These are phyloP conservation scores for Trifolium dubium DNA, from an alignment of 306 rosid species.

Conservation along the genomic window DNA sequence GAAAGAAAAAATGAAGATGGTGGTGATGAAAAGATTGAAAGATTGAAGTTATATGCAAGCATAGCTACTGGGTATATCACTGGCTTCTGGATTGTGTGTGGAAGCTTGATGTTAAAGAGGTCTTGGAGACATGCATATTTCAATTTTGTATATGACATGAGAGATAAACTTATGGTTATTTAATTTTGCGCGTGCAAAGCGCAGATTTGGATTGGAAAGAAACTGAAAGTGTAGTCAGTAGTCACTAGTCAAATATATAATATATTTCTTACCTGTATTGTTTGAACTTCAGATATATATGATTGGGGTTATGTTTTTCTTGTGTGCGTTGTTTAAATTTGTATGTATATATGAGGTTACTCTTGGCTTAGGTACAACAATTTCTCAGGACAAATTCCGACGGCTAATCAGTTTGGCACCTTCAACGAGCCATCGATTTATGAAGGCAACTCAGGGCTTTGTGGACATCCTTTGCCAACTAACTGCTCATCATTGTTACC, in stretches of 20 bases:
- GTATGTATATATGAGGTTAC: too few species aligned
- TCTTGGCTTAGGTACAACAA: not conserved
- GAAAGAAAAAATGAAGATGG: conserved; percentile 8
- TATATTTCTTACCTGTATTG: too few species aligned
- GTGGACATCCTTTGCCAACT: not conserved
- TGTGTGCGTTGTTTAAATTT: not conserved
- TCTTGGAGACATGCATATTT: conserved; percentile 42
- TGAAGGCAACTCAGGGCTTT: not conserved
- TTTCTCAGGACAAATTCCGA: not conserved
- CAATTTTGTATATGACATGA: conserved; percentile 11
- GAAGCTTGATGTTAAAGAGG: conserved; percentile 30
- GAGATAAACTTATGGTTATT: conserved; percentile 10
- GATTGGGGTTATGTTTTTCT: not conserved
- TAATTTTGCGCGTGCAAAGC: conserved; percentile 5
- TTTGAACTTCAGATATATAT: not conserved
- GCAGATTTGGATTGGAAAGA: conserved; percentile 15
- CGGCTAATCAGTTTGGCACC: not conserved
- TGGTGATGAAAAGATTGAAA: conserved; percentile 28
- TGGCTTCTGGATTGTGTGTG: conserved; percentile 29
- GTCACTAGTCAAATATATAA: too few species aligned
- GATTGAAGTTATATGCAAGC: conserved; percentile 25
- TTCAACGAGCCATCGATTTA: not conserved
- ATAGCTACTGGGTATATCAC: conserved; percentile 24
- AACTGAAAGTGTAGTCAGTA: too few species aligned
- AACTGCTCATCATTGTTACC: not conserved